phyloP scores from a whole-genome alignment of 441 rosid species.

The Euphorbia corollata region DNA sequence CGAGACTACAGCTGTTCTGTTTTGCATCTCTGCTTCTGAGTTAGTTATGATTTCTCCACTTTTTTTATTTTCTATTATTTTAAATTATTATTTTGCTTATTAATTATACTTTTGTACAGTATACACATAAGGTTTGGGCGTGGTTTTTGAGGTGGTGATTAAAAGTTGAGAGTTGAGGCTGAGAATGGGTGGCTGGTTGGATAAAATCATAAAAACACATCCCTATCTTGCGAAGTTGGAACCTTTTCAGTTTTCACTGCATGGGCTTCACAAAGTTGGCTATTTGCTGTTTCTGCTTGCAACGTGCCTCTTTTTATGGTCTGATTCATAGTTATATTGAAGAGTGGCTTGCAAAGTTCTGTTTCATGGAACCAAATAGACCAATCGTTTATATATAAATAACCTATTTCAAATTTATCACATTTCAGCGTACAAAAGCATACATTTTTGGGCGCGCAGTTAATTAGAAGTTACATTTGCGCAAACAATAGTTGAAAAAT shows the following conservation, averaged over 20 bases:
- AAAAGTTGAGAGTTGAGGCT: conserved; percentile 20
- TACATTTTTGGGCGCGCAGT: background rate
- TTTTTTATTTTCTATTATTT: conserved; percentile 3
- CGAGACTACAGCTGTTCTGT: conserved; percentile 40
- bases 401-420: background rate
- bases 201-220: background rate
- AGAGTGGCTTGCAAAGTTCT: background rate
- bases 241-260: no score
- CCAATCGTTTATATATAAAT: no score
- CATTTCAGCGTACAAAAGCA: no score
- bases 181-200: conserved; percentile 39
- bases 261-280: background rate
- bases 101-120: background rate
- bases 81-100: background rate
- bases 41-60: background rate
- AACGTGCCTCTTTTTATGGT: no score
- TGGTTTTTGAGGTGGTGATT: conserved; percentile 18
- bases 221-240: conserved; percentile 17
- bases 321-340: no score
- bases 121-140: background rate
- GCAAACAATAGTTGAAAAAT: background rate
- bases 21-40: conserved; percentile 36
- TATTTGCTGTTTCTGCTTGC: no score
- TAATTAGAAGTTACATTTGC: background rate
- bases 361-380: no score